Evolutionary conservation across 176 grass and related monocot genomes (phyloP).

Genomic region (Poa annua): DNA sequence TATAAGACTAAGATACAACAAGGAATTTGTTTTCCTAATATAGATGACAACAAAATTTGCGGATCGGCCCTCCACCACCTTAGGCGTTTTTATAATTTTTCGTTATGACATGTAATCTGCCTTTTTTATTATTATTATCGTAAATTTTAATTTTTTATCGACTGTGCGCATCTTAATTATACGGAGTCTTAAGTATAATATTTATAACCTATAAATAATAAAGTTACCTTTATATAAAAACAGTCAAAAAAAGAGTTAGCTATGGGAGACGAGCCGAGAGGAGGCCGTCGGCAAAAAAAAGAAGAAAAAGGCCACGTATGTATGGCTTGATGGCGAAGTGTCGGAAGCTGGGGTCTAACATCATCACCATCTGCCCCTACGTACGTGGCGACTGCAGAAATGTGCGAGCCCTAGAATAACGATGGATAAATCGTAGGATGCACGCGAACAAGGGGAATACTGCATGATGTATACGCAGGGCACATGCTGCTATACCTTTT

Average conservation of each 20-base stretch:
- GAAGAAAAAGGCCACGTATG: constrained; percentile 3
- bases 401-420: constrained; percentile 8
- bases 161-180: no score
- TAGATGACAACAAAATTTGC: no score
- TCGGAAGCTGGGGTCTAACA: constrained; percentile 27
- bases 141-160: no score
- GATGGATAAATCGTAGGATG: constrained; percentile 28
- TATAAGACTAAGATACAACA: no score
- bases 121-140: no score
- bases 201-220: no score
- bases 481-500: constrained; percentile 34
- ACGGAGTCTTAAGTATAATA: no score
- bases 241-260: not conserved
- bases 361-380: constrained; percentile 34
- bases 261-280: not conserved
- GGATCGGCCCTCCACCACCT: no score
- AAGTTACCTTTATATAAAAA: no score
- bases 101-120: no score
- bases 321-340: constrained; percentile 38
- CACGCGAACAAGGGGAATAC: constrained; percentile 48
- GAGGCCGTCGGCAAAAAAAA: constrained; percentile 19
- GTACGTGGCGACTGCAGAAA: constrained; percentile 28
- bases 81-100: no score
- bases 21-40: no score
- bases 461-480: constrained; percentile 19